Evolutionary conservation across 208 protist genomes (phyloP).

Genomic region (Acanthamoeba sp.): DNA sequence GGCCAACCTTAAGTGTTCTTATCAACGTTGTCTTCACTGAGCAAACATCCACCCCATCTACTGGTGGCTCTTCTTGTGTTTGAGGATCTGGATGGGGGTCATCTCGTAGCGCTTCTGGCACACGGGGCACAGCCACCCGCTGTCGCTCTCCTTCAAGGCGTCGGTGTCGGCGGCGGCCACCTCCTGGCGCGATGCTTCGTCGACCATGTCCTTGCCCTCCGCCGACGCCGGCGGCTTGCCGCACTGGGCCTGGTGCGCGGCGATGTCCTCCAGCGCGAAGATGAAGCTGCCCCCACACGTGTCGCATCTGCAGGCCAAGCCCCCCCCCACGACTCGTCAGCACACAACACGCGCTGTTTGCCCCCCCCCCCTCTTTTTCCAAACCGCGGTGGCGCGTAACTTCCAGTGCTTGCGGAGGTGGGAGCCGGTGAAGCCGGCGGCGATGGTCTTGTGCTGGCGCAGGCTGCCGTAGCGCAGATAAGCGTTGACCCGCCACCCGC

Average conservation of each 20-base stretch:
- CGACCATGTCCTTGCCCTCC: not conserved
- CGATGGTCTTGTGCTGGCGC: conserved; percentile 16
- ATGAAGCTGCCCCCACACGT: conserved; percentile 34
- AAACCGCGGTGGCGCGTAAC: not conserved
- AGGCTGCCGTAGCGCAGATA: conserved; percentile 51
- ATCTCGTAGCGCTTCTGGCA: conserved; percentile 44
- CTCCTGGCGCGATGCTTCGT: not conserved
- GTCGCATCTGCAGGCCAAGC: not conserved
- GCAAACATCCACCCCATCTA: too few species aligned
- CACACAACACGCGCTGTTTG: too few species aligned
- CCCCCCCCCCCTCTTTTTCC: too few species aligned
- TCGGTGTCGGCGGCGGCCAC: not conserved
- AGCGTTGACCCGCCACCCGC: conserved; percentile 26
- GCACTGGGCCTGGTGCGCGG: conserved; percentile 6
- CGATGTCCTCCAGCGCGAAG: conserved; percentile 31
- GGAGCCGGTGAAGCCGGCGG: conserved; percentile 19
- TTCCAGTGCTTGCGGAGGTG: conserved; percentile 64
- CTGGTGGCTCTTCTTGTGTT: conserved; percentile 28
- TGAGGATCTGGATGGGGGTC: conserved; percentile 46
- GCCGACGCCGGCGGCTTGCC: not conserved
- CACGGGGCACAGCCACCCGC: conserved; percentile 26
- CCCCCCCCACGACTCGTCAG: not conserved
- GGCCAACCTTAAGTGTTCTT: too few species aligned
- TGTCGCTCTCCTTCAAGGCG: not conserved
- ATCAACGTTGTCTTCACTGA: too few species aligned